Evolutionary conservation across 805 yeast species (phyloP), one percentile per base, ranked within the genome.

Genomic region (Tetrapisispora fleetii): DNA sequence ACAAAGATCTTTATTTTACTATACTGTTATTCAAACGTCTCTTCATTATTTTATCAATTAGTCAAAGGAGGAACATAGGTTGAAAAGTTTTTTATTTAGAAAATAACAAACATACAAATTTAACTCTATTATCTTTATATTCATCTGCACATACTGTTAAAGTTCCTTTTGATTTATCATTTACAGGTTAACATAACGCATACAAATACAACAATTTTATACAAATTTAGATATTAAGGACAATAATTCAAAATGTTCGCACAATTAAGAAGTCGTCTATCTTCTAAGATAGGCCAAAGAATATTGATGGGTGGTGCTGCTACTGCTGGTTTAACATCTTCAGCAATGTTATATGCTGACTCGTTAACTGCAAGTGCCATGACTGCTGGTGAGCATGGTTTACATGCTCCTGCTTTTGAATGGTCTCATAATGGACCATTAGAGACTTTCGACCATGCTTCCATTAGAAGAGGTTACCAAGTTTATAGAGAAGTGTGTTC

Each of bases 401-500:
- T 93, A 67, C 99, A 93, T 70, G 83, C 99, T 36, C 96, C 98
- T 54, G 81, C 81, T 50, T 90, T 77, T 69, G 84, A 80, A 49
- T 93, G 98, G 98, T 78, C 96, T 40, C 98, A 91, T 73, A 81
- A 78, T 63, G 97, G 97, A 58, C 85, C 88, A 82, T 78, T 89
- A 59, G 83, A 81, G 59, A 77, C 95, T 48, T 90, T 88, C 59
- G 97, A 90, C 75, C 97, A 90, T 71, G 89, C 88, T 51, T 83
- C 95, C 48, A 86, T 93, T 65, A 86, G 99, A 78, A 89, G 99
- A 80, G 99, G 99, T 60, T 93, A 84, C 83, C 97, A 88, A 70
- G 99, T 93, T 53, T 93, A 93, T 79, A 83, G 89, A 72, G 99
- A 93, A 74, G 99, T 93, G 48, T 93, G 99, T 78, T 95, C 99